Evolutionary conservation across 1,284 basidiomycete genomes (phyloP).

Genomic region (Melampsora americana): DNA sequence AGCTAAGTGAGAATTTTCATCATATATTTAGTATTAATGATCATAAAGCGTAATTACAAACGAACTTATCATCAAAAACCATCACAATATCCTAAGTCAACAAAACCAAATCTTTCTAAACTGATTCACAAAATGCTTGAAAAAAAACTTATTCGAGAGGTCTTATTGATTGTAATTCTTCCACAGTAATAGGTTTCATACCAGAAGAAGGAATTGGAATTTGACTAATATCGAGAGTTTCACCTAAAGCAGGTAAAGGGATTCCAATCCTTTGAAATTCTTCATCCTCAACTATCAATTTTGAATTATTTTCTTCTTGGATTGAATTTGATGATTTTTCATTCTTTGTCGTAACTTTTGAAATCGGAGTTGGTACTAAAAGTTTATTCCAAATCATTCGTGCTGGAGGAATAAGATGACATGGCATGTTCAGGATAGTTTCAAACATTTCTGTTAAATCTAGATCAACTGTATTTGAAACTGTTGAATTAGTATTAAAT

Average conservation of each 20-base stretch:
- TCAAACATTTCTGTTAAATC: not conserved
- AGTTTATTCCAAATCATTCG: slow-evolving; percentile 21
- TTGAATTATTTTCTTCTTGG: not conserved
- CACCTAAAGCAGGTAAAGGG: not conserved
- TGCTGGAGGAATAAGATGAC: slow-evolving; percentile 32
- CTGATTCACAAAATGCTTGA: no score
- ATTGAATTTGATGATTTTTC: not conserved
- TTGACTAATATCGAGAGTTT: not conserved
- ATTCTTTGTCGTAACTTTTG: not conserved
- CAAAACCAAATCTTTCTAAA: no score
- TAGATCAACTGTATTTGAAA: no score
- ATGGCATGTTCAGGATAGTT: slow-evolving; percentile 5
- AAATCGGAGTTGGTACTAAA: not conserved
- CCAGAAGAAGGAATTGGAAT: slow-evolving; percentile 3
- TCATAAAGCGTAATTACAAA: no score
- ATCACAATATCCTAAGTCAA: no score
- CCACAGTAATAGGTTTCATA: not conserved
- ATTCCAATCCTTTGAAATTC: not conserved
- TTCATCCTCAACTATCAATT: not conserved
- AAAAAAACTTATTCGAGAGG: not conserved
- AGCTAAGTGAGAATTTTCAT: no score
- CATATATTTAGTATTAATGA: no score
- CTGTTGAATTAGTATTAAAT: not conserved
- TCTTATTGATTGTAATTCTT: not conserved
- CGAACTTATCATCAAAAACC: no score